Base-by-base conservation (phyloP, 2,329 filamentous ascomycete genomes). In the Monilinia vaccinii-corymbosi region DNA sequence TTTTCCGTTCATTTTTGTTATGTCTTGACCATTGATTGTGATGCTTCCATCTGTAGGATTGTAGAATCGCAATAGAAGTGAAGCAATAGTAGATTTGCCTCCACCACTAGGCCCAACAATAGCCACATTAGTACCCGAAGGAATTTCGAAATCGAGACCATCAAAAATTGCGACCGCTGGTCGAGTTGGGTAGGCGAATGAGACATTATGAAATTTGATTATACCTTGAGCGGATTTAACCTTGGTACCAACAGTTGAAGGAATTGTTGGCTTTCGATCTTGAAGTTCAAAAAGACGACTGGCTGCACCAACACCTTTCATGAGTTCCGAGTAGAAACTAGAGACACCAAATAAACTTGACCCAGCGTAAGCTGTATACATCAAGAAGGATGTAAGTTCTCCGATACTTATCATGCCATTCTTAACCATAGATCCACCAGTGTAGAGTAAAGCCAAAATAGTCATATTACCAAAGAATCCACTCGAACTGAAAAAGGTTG, bases 271-370 rank as follows among this genome's bases (percentile, higher is more conserved):
- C 61, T 89, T 79, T 64, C 94, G 86, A 73, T 99, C 94, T 72
- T 97, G 92, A 7, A 99, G 81, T 71, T 99, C 94, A 70, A 99
- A 99, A 1, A 99, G 79, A 62, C 94, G 88, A 70, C 88, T 96
- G n/a, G 94, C 94, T 46, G 94, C 94, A 69, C 95, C 94, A 4
- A 96, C 93, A 46, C 95, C 95, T 74, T 99, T 99, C 94, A 99
- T 99, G 63, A 99, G 80, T 72, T 99, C 94, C 0, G 92, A 96
- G 75, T 97, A 99, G 76, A 99, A 99, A 60, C 89, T 91, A 4
- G 91, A 96, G 1, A 99, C 79, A 4, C 94, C 94, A 67, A 97
- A 96, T 64, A 99, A 82, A 74, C 90, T 96, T 52, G 89, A 94
- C 3, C 84, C 84, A 8, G 84, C 83, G 73, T 86, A 97, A 4